Conservation (phyloP, 2,329 filamentous ascomycete species). For the Penicillium polonicum region DNA sequence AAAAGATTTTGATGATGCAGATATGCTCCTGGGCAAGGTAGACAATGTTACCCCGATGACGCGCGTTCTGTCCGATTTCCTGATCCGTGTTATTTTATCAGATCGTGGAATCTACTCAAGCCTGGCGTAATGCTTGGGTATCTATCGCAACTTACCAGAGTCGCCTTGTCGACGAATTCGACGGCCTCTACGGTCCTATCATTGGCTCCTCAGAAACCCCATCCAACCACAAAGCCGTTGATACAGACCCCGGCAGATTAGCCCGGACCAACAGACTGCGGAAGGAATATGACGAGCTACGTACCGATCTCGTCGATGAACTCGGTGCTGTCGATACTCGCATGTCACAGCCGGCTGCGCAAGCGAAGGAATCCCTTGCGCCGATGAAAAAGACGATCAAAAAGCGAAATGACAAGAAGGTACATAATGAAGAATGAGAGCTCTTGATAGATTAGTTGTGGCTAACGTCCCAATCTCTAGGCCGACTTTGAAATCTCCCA, state of each 20-base stretch:
- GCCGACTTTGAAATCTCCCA: constrained; percentile 78
- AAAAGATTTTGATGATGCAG: constrained; percentile 77
- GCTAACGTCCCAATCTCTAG: constrained; percentile 33
- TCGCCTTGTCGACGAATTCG: constrained; percentile 65
- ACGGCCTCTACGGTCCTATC: constrained; percentile 74
- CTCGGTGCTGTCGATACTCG: constrained; percentile 67
- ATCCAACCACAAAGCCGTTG: constrained; percentile 53
- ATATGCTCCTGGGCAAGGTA: constrained; percentile 71
- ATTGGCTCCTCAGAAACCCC: constrained; percentile 62
- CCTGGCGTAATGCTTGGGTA: constrained; percentile 77
- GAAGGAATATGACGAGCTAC: constrained; percentile 68
- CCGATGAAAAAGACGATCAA: constrained; percentile 80
- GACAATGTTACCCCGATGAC: constrained; percentile 19
- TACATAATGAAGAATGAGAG: constrained; percentile 21
- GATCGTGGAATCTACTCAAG: constrained; percentile 72
- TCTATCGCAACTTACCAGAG: constrained; percentile 69
- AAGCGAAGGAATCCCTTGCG: constrained; percentile 66
- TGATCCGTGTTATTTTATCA: constrained; percentile 35
- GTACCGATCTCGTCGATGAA: constrained; percentile 69
- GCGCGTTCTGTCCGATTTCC: constrained; percentile 9
- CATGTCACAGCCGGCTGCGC: constrained; percentile 67
- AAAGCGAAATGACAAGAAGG: constrained; percentile 77
- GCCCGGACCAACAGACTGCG: constrained; percentile 65
- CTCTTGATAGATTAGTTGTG: not conserved
- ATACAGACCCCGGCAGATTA: constrained; percentile 63